Evolutionary conservation across 257 asterid species (phyloP), one percentile per base, ranked within the genome.

Genomic region (Rauvolfia tetraphylla): DNA sequence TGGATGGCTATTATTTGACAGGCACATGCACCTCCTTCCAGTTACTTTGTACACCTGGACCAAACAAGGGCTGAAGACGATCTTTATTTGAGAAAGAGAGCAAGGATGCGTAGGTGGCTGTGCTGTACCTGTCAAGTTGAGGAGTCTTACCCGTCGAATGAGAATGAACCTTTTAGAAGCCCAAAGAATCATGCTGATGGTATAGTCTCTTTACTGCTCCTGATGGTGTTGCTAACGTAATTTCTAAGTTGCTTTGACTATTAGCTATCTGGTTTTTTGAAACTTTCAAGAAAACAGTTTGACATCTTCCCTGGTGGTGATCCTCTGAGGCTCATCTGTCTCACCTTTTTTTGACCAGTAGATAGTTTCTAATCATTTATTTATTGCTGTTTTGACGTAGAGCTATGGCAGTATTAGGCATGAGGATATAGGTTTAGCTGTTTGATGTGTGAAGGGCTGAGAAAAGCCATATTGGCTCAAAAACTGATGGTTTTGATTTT

Each of bases 41-140:
- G 87, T 86, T 87, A 88, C 87, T 86, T 88, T 86, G 85, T 82
- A 57, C 85, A 78, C 75, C 83, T 87, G 92, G 88, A 88, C 73
- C 85, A 71, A 78, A 83, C 81, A 84, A 80, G 86, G 80, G 79
- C 83, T 74, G 87, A 88, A 74, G 89, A 85, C 83, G 73, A 84
- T 85, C 80, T 73, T 78, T 87, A 86, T 85, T 73, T 84, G 85
- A 87, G 86, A 76, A 88, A 83, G 90, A 86, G 84, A 81, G 76
- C 86, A 76, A 90, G 91, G 85, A 91, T 93, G 98, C 92, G 97
- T 36, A 88, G 91, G 91, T 92, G 98, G 98, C 81, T 93, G 78
- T 91, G 98, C 74, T 93, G 97, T 76, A 79, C 88, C 77, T 85
- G 90, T 81, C 88, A 87, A 49, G 88, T 80, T 54, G 98, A 93